Percentiles rank a stretch among this genome's conserved stretches.
These are phyloP conservation scores for Nannochloris sp. DNA, from an alignment of 139 green algal species.

Conservation along the genomic window DNA sequence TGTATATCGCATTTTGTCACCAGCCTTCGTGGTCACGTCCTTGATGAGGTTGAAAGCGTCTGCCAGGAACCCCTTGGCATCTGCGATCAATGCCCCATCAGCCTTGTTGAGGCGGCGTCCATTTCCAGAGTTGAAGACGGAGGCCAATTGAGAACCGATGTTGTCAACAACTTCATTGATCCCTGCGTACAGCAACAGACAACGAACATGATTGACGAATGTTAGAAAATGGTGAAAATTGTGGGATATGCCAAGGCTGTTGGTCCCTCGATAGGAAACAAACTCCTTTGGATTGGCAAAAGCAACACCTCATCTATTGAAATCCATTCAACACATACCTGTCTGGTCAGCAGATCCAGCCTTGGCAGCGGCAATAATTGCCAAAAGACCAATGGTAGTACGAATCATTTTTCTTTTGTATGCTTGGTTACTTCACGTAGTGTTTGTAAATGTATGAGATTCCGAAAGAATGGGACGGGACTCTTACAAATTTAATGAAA, in stretches of 20 bases:
- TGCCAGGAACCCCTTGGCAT: conserved; percentile 1
- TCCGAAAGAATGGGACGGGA: too few relatives aligned
- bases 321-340: too few relatives aligned
- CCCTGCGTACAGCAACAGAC: not conserved
- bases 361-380: not conserved
- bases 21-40: not conserved
- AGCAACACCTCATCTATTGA: too few relatives aligned
- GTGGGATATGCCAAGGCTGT: too few relatives aligned
- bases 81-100: not conserved
- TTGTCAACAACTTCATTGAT: not conserved
- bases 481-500: too few relatives aligned
- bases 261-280: too few relatives aligned
- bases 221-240: too few relatives aligned
- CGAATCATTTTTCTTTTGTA: not conserved
- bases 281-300: too few relatives aligned
- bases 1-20: not conserved
- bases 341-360: not conserved
- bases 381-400: not conserved
- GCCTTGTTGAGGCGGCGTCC: not conserved
- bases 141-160: not conserved
- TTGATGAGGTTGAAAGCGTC: not conserved
- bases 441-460: not conserved
- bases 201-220: too few relatives aligned
- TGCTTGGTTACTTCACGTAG: not conserved
- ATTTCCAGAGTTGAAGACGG: not conserved